Conservation (phyloP, 1,284 basidiomycete genomes). For the Ceraceosorus bombacis region DNA sequence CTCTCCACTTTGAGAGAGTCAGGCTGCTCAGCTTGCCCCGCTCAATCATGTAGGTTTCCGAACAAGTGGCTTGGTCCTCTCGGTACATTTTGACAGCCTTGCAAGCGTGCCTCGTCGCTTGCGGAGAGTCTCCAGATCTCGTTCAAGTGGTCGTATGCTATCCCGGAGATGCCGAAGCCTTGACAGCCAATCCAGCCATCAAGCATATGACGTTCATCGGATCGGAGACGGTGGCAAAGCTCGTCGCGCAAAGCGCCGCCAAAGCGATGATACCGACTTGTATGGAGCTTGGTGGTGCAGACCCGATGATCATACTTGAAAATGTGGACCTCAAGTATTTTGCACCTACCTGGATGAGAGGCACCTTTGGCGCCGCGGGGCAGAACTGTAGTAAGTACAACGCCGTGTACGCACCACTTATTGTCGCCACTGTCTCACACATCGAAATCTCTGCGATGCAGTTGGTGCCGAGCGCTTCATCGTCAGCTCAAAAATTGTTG, state of each 20-base stretch:
- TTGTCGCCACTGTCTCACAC: no score
- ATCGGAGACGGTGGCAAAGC: constrained; percentile 76
- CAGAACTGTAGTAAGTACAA: constrained; percentile 78
- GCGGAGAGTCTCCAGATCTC: constrained; percentile 66
- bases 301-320: constrained; percentile 54
- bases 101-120: constrained; percentile 52
- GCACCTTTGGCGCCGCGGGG: constrained; percentile 65
- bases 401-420: no score
- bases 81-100: constrained; percentile 56
- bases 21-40: constrained; percentile 57
- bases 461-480: constrained; percentile 76
- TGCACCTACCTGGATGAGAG: constrained; percentile 49
- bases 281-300: constrained; percentile 71
- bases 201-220: constrained; percentile 77
- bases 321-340: constrained; percentile 53
- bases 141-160: constrained; percentile 64
- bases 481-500: constrained; percentile 68
- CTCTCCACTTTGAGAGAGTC: constrained; percentile 65
- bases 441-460: neutral
- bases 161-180: constrained; percentile 71
- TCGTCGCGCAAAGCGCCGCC: constrained; percentile 74
- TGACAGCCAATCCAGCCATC: constrained; percentile 72
- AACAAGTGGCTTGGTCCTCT: constrained; percentile 41
- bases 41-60: constrained; percentile 11
- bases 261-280: constrained; percentile 78